These are phyloP conservation scores for Hibiscus syriacus DNA, from an alignment of 345 rosid genomes.

Conservation along the genomic window DNA sequence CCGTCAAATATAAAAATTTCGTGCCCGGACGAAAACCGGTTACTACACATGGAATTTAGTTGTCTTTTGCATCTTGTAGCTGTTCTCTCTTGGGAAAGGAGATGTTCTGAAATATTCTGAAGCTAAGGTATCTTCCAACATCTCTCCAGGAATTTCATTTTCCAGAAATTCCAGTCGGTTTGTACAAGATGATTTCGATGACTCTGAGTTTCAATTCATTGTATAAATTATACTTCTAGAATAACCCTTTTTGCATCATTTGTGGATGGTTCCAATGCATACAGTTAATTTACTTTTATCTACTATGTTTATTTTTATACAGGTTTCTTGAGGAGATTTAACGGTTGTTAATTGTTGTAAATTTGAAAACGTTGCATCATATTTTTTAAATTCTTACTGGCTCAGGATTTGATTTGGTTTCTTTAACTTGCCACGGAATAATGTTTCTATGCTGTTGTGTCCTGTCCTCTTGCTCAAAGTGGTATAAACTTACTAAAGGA, in stretches of 20 bases:
- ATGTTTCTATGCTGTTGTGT: not conserved
- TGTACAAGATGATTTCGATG: slow-evolving; percentile 67
- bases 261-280: not conserved
- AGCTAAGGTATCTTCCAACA: slow-evolving; percentile 40
- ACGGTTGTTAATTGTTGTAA: not conserved
- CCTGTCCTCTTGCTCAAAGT: slow-evolving; percentile 8
- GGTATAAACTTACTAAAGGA: not conserved
- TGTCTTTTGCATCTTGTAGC: slow-evolving; percentile 25
- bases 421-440: not conserved
- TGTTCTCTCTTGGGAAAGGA: slow-evolving; percentile 44
- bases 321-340: not conserved
- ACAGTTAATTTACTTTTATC: slow-evolving; percentile 1
- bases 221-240: not conserved
- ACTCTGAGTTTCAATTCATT: slow-evolving; percentile 41
- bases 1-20: too few relatives aligned
- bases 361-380: not conserved
- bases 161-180: slow-evolving; percentile 54
- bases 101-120: slow-evolving; percentile 40
- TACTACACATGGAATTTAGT: not conserved
- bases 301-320: not conserved
- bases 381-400: not conserved
- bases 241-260: slow-evolving; percentile 3
- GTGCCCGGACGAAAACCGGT: too few relatives aligned
- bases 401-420: not conserved
- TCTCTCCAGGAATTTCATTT: slow-evolving; percentile 44